Evolutionary conservation across 169 alveolate species (phyloP).

Genomic region (Eimeria necatrix): DNA sequence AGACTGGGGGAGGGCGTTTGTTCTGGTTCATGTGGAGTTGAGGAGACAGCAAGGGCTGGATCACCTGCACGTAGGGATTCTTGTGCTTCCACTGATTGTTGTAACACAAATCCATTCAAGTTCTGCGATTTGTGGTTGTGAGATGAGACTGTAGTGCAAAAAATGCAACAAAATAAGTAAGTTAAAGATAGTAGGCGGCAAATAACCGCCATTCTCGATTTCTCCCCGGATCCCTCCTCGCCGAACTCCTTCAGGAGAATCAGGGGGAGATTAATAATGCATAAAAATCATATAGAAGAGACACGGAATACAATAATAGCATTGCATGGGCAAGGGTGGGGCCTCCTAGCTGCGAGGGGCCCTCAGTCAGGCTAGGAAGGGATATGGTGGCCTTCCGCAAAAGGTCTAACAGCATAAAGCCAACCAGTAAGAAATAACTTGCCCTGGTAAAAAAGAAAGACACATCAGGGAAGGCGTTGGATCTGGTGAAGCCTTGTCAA

Average conservation of each 20-base stretch:
- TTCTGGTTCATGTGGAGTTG: background rate
- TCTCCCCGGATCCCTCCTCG: background rate
- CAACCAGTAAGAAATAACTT: too few species aligned
- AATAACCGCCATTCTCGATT: background rate
- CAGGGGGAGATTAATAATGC: background rate
- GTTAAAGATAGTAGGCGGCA: background rate
- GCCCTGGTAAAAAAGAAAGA: too few species aligned
- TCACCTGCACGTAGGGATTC: background rate
- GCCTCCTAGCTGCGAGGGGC: background rate
- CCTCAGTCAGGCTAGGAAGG: background rate
- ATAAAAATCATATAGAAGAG: background rate
- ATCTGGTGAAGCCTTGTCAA: too few species aligned
- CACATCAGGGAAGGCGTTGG: too few species aligned
- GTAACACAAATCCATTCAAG: too few species aligned
- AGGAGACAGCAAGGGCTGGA: background rate
- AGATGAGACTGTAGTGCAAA: background rate
- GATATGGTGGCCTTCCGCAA: too few species aligned
- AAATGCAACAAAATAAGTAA: background rate
- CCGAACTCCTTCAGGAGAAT: background rate
- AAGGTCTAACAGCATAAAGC: too few species aligned
- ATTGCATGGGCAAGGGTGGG: background rate
- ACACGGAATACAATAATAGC: background rate
- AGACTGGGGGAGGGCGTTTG: constrained; percentile 13
- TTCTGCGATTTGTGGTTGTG: background rate
- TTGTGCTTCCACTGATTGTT: background rate